Evolutionary conservation across 805 yeast species (phyloP).

Genomic region (Wickerhamomyces silvicola): DNA sequence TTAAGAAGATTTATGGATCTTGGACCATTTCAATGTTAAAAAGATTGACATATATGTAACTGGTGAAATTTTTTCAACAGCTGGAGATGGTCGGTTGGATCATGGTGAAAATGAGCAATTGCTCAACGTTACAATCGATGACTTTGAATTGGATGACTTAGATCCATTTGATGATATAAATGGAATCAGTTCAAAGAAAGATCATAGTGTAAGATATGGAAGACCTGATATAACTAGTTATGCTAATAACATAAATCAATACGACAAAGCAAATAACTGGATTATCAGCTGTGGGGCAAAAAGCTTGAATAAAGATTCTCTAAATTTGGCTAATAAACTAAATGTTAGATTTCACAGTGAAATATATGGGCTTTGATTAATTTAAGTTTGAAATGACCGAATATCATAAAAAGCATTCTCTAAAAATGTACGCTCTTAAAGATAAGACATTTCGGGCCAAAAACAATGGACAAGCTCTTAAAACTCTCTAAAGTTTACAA

Average conservation of each 20-base stretch:
- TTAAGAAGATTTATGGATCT: constrained; percentile 39
- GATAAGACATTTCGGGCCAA: too few relatives aligned
- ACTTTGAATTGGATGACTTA: constrained; percentile 16
- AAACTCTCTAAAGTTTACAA: too few relatives aligned
- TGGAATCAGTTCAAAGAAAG: constrained; percentile 3
- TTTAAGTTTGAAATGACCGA: too few relatives aligned
- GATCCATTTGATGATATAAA: constrained; percentile 17
- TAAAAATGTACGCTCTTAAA: too few relatives aligned
- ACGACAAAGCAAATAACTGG: constrained; percentile 36
- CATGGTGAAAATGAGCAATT: constrained; percentile 14
- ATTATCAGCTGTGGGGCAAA: constrained; percentile 55
- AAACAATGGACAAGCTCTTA: too few relatives aligned
- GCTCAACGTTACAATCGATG: constrained; percentile 15
- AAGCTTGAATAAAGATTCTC: constrained; percentile 34
- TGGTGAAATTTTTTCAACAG: constrained; percentile 8
- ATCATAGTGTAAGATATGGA: constrained; percentile 19
- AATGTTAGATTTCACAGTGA: constrained; percentile 38
- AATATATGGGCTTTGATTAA: constrained; percentile 27
- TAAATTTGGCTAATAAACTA: constrained; percentile 29
- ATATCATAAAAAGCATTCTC: too few relatives aligned
- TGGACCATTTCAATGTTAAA: constrained; percentile 30
- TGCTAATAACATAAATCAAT: constrained; percentile 23
- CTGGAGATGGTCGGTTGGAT: constrained; percentile 5
- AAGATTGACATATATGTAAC: constrained; percentile 37
- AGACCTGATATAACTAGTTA: constrained; percentile 35